A percentile compares a stretch with the other conserved stretches of the same genome.
Evolutionary conservation across 176 grass and related monocot species (phyloP).

Genomic region (Phoenix dactylifera): DNA sequence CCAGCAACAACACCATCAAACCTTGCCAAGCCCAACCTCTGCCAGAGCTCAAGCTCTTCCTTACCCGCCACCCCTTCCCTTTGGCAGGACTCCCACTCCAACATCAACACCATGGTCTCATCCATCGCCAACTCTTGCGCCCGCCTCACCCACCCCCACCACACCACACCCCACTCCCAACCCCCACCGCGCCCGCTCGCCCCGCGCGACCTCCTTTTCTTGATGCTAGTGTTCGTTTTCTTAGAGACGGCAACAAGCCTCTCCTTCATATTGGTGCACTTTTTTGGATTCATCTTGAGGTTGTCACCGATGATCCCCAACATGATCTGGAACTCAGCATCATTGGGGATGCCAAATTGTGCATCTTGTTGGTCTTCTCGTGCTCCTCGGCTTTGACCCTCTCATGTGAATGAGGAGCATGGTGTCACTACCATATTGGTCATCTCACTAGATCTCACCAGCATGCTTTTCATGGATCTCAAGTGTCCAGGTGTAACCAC

Average conservation of each 20-base stretch:
- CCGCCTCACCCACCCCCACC: constrained; percentile 37
- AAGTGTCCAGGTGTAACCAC: no score
- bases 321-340: constrained; percentile 90
- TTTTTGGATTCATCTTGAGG: constrained; percentile 50
- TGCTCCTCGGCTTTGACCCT: constrained; percentile 65
- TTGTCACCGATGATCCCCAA: constrained; percentile 67
- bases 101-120: constrained; percentile 75
- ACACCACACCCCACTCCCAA: constrained; percentile 35
- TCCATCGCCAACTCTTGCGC: constrained; percentile 53
- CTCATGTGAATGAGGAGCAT: constrained; percentile 86
- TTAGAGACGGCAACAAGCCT: constrained; percentile 81
- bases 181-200: constrained; percentile 35
- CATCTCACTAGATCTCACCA: no score
- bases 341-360: constrained; percentile 57
- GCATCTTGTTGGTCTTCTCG: constrained; percentile 40
- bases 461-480: no score
- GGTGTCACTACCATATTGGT: constrained; percentile 50
- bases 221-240: neutral
- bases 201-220: constrained; percentile 15
- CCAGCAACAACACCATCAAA: constrained; percentile 23
- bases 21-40: constrained; percentile 11
- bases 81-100: constrained; percentile 63
- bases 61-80: constrained; percentile 57
- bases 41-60: constrained; percentile 48
- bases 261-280: constrained; percentile 84